Conservation (phyloP, 495 filamentous ascomycete genomes). For the Platismatia glauca region DNA sequence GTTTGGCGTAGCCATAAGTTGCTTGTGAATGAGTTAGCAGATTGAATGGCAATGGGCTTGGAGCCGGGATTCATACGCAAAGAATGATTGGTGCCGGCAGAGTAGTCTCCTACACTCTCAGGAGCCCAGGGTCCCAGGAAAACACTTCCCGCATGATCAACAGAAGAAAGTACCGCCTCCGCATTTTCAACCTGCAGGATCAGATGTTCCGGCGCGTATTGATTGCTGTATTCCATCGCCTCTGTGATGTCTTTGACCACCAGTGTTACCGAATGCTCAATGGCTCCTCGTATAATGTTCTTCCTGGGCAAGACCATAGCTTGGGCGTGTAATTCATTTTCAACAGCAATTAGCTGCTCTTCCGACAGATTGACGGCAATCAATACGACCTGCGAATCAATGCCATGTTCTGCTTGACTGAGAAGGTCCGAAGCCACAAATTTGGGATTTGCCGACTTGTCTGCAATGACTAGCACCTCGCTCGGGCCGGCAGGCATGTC, state of each 20-base stretch:
- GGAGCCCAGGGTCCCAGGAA: conserved; percentile 95
- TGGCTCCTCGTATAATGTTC: conserved; percentile 86
- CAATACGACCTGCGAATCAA: conserved; percentile 88
- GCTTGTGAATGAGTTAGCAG: conserved; percentile 41
- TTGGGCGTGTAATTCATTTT: conserved; percentile 82
- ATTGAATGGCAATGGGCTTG: conserved; percentile 17
- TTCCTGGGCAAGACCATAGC: conserved; percentile 82
- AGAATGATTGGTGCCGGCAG: conserved; percentile 93
- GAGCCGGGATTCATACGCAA: conserved; percentile 50
- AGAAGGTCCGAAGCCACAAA: conserved; percentile 94
- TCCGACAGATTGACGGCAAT: conserved; percentile 77
- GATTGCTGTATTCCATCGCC: conserved; percentile 80
- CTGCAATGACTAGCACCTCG: conserved; percentile 93
- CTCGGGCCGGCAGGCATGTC: conserved; percentile 98
- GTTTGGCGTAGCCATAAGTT: conserved; percentile 94
- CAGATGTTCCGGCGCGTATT: conserved; percentile 95
- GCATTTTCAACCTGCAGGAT: conserved; percentile 81
- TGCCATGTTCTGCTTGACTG: conserved; percentile 92
- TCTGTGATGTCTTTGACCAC: conserved; percentile 70
- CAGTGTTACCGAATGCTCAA: conserved; percentile 83
- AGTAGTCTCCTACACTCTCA: conserved; percentile 95
- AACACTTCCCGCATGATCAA: conserved; percentile 92
- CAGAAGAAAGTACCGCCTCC: conserved; percentile 58
- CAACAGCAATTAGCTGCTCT: conserved; percentile 63
- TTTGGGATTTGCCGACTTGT: conserved; percentile 77